Evolutionary conservation across 768 basidiomycete genomes (phyloP), one percentile per base, ranked within the genome.

Genomic region (Mycena filopes): DNA sequence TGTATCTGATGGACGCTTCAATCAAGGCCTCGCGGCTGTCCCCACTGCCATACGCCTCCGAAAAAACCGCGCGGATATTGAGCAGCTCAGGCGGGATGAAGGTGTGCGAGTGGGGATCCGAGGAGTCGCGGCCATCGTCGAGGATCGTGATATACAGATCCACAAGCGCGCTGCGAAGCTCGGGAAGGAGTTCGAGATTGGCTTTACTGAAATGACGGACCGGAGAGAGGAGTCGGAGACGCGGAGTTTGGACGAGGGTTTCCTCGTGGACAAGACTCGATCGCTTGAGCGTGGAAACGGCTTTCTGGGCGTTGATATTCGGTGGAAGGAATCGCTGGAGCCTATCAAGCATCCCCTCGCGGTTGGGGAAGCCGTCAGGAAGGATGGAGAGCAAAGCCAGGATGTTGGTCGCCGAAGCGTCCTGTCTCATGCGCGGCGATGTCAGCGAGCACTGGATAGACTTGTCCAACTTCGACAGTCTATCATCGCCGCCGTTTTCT

Each of bases 361-460:
- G 63, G 42, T 69, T 57, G 1, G 67, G 67, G 54, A 69, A 65
- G 13, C 68, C 72, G 45, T 71, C 70, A 23, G 72, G 72, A n/a
- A 73, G 68, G 31, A 73, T 38, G 1, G 72, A 69, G 26, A 73
- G 26, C 16, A 71, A 63, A n/a, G 63, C 70, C 7, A 73, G 68
- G 23, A 73, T 55, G 45, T 58, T 6, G n/a, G 62, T 61, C n/a
- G 71, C 63, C 1, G 51, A 65, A 18, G 55, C 9, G 48, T 71
- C 66, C 38, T 66, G 66, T 16, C 25, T 45, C 72, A 73, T 71
- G 26, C 66, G 63, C n/a, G 70, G 67, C 6, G 70, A 67, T 9
- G 72, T 68, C 36, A 73, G 45, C 12, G 67, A 69, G 60, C 67
- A 69, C 49, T 65, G 61, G 48, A 73, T 71, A 13, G 72, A 73